These are phyloP conservation scores for Cercospora sojina DNA, from an alignment of 2,329 filamentous ascomycete genomes.

Conservation along the genomic window DNA sequence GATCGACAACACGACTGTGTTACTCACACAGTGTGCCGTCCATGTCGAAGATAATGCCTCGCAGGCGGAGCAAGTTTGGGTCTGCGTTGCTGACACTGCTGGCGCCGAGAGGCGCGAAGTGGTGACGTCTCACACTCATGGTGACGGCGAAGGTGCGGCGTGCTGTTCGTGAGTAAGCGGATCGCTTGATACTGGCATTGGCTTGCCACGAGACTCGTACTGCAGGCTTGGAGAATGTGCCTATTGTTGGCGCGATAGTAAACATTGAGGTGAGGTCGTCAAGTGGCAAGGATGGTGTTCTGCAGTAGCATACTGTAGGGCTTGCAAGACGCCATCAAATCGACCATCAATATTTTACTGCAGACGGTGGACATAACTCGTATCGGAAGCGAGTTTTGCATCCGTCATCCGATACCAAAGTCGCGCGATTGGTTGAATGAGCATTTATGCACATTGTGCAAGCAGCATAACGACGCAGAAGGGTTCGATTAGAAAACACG, in stretches of 20 bases:
- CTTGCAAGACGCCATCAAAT: background rate
- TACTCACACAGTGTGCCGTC: constrained; percentile 82
- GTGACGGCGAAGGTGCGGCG: background rate
- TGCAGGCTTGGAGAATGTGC: background rate
- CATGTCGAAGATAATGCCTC: constrained; percentile 80
- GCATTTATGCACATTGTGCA: background rate
- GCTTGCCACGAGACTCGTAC: background rate
- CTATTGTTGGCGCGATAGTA: background rate
- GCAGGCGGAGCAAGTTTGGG: constrained; percentile 43
- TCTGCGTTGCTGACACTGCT: constrained; percentile 28
- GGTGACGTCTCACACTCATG: constrained; percentile 15
- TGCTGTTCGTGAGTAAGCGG: background rate
- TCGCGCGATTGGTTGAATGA: background rate
- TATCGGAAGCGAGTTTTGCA: background rate
- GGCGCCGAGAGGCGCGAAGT: constrained; percentile 52
- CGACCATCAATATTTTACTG: background rate
- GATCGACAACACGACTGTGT: constrained; percentile 18
- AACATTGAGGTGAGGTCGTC: background rate
- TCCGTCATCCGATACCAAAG: background rate
- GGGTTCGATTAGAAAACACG: background rate
- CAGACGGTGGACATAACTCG: background rate
- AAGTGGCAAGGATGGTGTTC: background rate
- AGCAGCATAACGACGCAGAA: background rate
- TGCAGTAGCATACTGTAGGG: background rate
- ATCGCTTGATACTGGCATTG: background rate